Evolutionary conservation across 176 grass and related monocot species (phyloP), one percentile per base, ranked within the genome.

Genomic region (Paspalum vaginatum): DNA sequence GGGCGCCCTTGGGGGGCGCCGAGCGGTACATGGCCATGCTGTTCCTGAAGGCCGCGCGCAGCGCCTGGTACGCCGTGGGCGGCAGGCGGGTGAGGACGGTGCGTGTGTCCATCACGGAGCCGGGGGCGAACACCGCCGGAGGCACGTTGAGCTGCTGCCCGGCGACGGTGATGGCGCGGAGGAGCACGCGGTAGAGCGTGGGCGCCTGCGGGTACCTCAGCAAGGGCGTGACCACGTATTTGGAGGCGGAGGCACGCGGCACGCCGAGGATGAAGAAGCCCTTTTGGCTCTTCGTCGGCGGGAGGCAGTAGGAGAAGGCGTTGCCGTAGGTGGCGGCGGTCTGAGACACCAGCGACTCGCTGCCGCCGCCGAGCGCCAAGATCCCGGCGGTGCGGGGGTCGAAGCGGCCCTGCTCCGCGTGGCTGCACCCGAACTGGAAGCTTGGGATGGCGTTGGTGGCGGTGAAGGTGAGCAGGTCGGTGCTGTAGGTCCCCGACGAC

Each of bases 351-450:
- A 67, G 64, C 17, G 64, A 67, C 64, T 67, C 9, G 9, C 9
- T 1, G 17, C 64, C 64, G 40, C 64, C 0, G 64, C 64, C 64
- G 64, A 67, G 64, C 18, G 17, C 39, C 39, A 67, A 46, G 41
- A 12, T 43, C 40, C 64, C 64, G 39, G 64, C 8, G 39, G 17
- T 67, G 4, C 8, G 0, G 39, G 6, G 5, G 64, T 1, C 0
- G 40, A 64, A 64, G 32, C 4, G 4, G 40, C 64, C 64, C 40
- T 5, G 64, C 64, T 5, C 64, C 8, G 18, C 39, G 17, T 43
- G 39, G 39, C 64, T 67, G 64, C 64, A 67, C 9, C 64, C 64
- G 64, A 67, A 67, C 39, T 10, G 39, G 64, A 67, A 67, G 4
- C 9, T 11, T 16, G 3, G 0, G 64, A 67, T n/a, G 1, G 5